Conservation (phyloP, 257 asterid genomes). For the Primulina tabacum region DNA sequence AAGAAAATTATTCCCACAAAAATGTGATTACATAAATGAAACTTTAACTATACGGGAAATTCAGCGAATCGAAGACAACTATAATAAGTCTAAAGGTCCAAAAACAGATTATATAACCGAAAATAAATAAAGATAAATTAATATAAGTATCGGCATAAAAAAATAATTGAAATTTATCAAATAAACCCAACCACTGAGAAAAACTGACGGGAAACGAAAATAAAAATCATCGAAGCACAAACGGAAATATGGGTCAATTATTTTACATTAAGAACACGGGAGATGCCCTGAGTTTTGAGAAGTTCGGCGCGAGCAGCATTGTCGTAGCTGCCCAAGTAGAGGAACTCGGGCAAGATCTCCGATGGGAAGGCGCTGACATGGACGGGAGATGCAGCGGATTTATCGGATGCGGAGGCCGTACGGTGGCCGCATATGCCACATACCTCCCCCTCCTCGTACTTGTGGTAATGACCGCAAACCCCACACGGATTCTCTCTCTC, state of each 20-base stretch:
- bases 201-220: neutral
- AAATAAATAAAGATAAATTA: no score
- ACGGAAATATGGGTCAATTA: neutral
- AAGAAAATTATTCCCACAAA: no score
- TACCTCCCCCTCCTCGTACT: conserved; percentile 89
- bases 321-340: conserved; percentile 86
- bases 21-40: neutral
- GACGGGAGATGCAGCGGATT: conserved; percentile 31
- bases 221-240: neutral
- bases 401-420: conserved; percentile 48
- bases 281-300: conserved; percentile 89
- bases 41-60: neutral
- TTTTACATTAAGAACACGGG: conserved; percentile 81
- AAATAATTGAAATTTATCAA: neutral
- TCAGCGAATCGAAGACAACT: neutral
- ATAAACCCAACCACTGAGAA: neutral
- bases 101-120: no score
- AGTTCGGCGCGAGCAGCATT: conserved; percentile 93
- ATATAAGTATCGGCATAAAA: no score
- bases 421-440: conserved; percentile 96
- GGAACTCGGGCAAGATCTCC: conserved; percentile 94
- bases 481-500: conserved; percentile 92
- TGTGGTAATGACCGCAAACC: conserved; percentile 91
- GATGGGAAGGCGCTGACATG: conserved; percentile 90
- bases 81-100: neutral